phyloP scores from a whole-genome alignment of 202 grass and related monocot species.

The Sporobolus alterniflorus region DNA sequence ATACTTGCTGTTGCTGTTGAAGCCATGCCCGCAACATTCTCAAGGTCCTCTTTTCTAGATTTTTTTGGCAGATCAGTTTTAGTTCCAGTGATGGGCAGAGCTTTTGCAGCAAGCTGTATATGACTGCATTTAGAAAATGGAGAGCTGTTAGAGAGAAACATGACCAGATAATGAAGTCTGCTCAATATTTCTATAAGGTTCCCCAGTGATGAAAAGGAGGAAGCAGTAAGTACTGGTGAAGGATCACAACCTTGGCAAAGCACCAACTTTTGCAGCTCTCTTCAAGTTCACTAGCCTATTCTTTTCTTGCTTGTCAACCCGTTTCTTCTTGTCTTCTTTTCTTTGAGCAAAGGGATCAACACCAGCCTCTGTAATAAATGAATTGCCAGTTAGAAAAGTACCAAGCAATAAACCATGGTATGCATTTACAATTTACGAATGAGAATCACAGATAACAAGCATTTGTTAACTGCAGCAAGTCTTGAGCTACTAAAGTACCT shows the following conservation, averaged over 20 bases:
- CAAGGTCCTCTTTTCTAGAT: slow-evolving; percentile 84
- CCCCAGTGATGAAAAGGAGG: neutral
- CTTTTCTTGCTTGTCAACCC: slow-evolving; percentile 88
- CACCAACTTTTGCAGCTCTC: slow-evolving; percentile 81
- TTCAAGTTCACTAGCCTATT: slow-evolving; percentile 86
- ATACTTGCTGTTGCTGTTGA: slow-evolving; percentile 92
- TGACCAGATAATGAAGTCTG: neutral
- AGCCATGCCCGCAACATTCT: slow-evolving; percentile 88
- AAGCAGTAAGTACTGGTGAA: neutral
- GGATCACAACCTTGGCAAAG: slow-evolving; percentile 79
- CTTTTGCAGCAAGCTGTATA: slow-evolving; percentile 88
- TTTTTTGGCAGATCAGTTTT: slow-evolving; percentile 77
- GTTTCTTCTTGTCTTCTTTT: slow-evolving; percentile 83
- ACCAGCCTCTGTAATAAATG: slow-evolving; percentile 59
- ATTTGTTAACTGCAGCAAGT: neutral
- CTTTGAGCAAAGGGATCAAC: slow-evolving; percentile 87
- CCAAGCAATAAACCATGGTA: neutral
- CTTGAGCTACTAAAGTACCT: neutral
- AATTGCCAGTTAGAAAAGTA: slow-evolving; percentile 7
- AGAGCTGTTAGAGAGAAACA: slow-evolving; percentile 10
- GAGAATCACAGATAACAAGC: neutral
- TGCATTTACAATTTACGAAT: neutral
- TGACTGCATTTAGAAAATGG: slow-evolving; percentile 54
- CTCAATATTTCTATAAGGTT: slow-evolving; percentile 11
- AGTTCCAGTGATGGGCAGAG: slow-evolving; percentile 82